Percentiles rank a stretch among this genome's conserved stretches.
phyloP scores from a whole-genome alignment of 345 rosid genomes.

The Laguncularia racemosa region DNA sequence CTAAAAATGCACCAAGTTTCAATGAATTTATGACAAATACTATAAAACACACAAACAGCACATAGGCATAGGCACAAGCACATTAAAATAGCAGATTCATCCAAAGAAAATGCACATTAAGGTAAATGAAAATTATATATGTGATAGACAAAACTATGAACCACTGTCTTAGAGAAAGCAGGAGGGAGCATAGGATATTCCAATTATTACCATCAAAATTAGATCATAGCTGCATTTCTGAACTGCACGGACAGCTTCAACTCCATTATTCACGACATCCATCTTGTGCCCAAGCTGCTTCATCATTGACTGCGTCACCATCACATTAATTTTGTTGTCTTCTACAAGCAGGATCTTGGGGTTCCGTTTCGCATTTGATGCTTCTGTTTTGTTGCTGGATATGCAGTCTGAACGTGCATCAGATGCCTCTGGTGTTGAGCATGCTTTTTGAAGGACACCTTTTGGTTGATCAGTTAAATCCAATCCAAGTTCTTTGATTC shows the following conservation, averaged over 20 bases:
- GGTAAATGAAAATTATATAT: background rate
- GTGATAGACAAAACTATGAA: background rate
- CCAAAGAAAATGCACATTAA: background rate
- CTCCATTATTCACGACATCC: conserved; percentile 74
- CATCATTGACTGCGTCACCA: conserved; percentile 86
- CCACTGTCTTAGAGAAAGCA: background rate
- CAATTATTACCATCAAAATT: conserved; percentile 58
- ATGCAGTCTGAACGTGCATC: conserved; percentile 16
- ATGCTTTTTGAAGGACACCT: conserved; percentile 24
- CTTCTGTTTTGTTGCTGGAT: conserved; percentile 18
- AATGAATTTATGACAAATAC: background rate
- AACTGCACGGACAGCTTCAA: conserved; percentile 73
- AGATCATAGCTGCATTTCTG: conserved; percentile 52
- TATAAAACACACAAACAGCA: no score
- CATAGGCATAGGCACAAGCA: no score
- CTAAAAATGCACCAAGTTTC: conserved; percentile 21
- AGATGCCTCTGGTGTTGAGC: conserved; percentile 29
- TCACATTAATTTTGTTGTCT: conserved; percentile 86
- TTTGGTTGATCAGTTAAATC: conserved; percentile 18
- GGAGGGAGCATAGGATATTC: background rate
- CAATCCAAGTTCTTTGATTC: conserved; percentile 7
- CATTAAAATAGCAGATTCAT: background rate
- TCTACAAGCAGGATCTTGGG: conserved; percentile 95
- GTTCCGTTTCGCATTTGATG: conserved; percentile 20
- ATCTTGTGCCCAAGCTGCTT: conserved; percentile 69